phyloP scores from a whole-genome alignment of 495 filamentous ascomycete genomes.

The Xylaria nigripes region DNA sequence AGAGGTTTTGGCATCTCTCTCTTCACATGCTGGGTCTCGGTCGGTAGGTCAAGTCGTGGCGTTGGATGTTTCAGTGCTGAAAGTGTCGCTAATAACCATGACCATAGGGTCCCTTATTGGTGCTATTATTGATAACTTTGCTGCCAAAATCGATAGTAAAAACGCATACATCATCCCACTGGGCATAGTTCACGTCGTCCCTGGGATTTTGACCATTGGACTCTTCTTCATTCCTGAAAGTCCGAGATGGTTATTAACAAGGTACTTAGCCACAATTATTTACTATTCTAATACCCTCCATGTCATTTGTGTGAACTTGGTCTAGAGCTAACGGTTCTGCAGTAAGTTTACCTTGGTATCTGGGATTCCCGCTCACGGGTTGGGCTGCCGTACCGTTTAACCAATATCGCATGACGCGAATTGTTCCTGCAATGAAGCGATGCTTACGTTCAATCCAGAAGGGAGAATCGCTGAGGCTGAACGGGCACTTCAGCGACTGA shows the following conservation, averaged over 20 bases:
- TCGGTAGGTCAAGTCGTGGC: constrained; percentile 20
- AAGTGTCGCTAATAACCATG: not conserved
- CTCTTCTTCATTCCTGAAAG: constrained; percentile 57
- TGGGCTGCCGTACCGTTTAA: no score
- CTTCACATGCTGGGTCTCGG: constrained; percentile 35
- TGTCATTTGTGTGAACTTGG: not conserved
- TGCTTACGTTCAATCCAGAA: constrained; percentile 15
- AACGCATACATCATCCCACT: constrained; percentile 51
- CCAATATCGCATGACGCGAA: no score
- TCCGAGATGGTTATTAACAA: constrained; percentile 52
- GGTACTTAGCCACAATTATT: no score
- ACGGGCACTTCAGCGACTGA: constrained; percentile 37
- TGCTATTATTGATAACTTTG: constrained; percentile 56
- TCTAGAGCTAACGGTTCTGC: not conserved
- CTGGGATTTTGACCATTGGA: constrained; percentile 40
- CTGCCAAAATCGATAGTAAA: constrained; percentile 36
- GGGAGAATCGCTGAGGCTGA: constrained; percentile 42
- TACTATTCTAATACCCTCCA: no score
- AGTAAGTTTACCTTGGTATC: not conserved
- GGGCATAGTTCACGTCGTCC: constrained; percentile 51
- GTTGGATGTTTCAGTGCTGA: not conserved
- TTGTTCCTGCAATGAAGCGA: not conserved
- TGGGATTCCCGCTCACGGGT: no score
- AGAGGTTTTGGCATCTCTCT: constrained; percentile 41
- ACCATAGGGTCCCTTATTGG: constrained; percentile 40